These are phyloP conservation scores for Puccinia hordei DNA, from an alignment of 1,284 basidiomycete genomes.

Conservation along the genomic window DNA sequence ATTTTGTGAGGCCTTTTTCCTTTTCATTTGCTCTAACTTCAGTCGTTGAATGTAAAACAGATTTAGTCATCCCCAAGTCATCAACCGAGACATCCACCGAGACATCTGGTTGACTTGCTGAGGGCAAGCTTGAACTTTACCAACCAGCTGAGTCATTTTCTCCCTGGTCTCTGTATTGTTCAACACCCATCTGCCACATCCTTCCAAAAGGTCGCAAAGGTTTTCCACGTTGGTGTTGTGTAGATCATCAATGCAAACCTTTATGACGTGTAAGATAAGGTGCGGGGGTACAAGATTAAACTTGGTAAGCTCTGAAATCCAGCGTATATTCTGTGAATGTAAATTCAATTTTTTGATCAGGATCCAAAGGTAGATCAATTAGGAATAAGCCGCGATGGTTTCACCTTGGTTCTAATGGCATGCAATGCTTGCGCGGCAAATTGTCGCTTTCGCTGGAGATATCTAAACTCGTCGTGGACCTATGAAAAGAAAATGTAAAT, in stretches of 20 bases:
- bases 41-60: background rate
- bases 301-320: slow-evolving; percentile 88
- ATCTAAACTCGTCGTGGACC: slow-evolving; percentile 95
- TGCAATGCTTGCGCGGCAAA: slow-evolving; percentile 68
- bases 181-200: slow-evolving; percentile 88
- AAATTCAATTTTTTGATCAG: background rate
- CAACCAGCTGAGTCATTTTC: slow-evolving; percentile 62
- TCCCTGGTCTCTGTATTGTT: slow-evolving; percentile 83
- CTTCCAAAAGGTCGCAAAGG: slow-evolving; percentile 84
- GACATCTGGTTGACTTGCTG: background rate
- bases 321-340: slow-evolving; percentile 74
- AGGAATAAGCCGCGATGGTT: background rate
- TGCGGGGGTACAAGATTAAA: slow-evolving; percentile 90
- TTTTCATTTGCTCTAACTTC: slow-evolving; percentile 86
- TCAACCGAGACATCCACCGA: background rate
- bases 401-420: slow-evolving; percentile 68
- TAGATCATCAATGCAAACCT: slow-evolving; percentile 95
- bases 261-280: slow-evolving; percentile 90
- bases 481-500: slow-evolving; percentile 58
- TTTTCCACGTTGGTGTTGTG: slow-evolving; percentile 90
- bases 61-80: background rate
- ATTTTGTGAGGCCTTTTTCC: slow-evolving; percentile 89
- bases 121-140: background rate
- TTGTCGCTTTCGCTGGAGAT: slow-evolving; percentile 91
- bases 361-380: background rate